Percentiles rank a stretch among this genome's conserved stretches.
These are phyloP conservation scores for Ilyonectria sp. DNA, from an alignment of 2,329 filamentous ascomycete genomes.

Conservation along the genomic window DNA sequence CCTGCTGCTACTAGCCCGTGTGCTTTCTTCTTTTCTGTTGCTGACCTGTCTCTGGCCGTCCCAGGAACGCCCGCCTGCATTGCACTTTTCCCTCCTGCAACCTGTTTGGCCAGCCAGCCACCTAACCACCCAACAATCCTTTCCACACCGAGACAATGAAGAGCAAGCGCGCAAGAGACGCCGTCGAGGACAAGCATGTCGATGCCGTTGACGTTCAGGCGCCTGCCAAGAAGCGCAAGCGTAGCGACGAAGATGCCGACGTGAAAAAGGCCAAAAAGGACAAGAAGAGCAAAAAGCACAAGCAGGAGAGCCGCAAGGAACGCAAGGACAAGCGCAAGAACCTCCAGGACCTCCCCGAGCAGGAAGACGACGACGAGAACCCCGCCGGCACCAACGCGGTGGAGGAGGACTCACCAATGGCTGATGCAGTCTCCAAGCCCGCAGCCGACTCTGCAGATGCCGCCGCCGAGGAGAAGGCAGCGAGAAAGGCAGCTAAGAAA, in stretches of 20 bases:
- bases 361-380: constrained; percentile 47
- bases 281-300: constrained; percentile 54
- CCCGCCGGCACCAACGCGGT: constrained; percentile 36
- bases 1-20: background rate
- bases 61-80: constrained; percentile 3
- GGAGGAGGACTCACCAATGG: constrained; percentile 43
- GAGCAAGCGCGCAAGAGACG: constrained; percentile 58
- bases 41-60: constrained; percentile 3
- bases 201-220: constrained; percentile 41
- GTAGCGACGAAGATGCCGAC: constrained; percentile 47
- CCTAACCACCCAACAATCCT: constrained; percentile 6
- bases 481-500: constrained; percentile 50
- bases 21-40: background rate
- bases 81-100: constrained; percentile 14
- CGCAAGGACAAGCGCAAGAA: constrained; percentile 60
- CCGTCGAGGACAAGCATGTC: constrained; percentile 46
- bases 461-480: constrained; percentile 40
- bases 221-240: constrained; percentile 57
- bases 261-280: constrained; percentile 52
- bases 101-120: constrained; percentile 18
- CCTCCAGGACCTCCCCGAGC: constrained; percentile 55
- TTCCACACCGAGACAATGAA: constrained; percentile 46
- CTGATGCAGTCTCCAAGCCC: constrained; percentile 44
- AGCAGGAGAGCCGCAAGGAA: constrained; percentile 57
- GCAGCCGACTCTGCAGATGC: constrained; percentile 35